Evolutionary conservation across 2,329 filamentous ascomycete species (phyloP).

Genomic region (Arthrobotrys iridis): DNA sequence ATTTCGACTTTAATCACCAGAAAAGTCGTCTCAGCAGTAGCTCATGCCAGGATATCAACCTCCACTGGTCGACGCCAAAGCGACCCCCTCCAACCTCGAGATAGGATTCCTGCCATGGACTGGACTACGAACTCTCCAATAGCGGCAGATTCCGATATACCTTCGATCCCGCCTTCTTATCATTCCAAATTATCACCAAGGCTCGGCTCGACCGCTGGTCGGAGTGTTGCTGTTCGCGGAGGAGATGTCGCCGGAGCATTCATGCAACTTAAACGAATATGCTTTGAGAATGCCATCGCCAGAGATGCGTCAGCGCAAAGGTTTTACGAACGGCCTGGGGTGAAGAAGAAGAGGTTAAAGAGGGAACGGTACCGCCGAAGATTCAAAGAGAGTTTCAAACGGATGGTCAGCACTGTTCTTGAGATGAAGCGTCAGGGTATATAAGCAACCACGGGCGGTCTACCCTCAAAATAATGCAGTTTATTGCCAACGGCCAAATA

Average conservation of each 20-base stretch:
- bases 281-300: constrained; percentile 69
- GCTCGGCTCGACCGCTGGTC: constrained; percentile 59
- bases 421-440: constrained; percentile 81
- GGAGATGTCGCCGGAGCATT: constrained; percentile 66
- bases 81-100: constrained; percentile 1
- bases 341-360: constrained; percentile 79
- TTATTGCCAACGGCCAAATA: background rate
- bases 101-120: background rate
- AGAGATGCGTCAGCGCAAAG: constrained; percentile 69
- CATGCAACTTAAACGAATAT: constrained; percentile 63
- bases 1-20: background rate
- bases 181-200: constrained; percentile 54
- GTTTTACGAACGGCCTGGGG: constrained; percentile 78
- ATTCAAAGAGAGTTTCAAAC: constrained; percentile 76
- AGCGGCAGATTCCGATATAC: background rate
- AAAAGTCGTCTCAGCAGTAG: background rate
- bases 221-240: constrained; percentile 60
- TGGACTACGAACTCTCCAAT: constrained; percentile 14
- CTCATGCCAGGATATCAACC: constrained; percentile 20
- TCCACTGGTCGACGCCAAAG: constrained; percentile 5
- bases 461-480: background rate
- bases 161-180: constrained; percentile 33
- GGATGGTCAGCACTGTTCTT: constrained; percentile 71
- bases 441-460: constrained; percentile 65
- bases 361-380: constrained; percentile 74